Conservation (phyloP, 768 basidiomycete genomes). For the Collybia mongolica region DNA sequence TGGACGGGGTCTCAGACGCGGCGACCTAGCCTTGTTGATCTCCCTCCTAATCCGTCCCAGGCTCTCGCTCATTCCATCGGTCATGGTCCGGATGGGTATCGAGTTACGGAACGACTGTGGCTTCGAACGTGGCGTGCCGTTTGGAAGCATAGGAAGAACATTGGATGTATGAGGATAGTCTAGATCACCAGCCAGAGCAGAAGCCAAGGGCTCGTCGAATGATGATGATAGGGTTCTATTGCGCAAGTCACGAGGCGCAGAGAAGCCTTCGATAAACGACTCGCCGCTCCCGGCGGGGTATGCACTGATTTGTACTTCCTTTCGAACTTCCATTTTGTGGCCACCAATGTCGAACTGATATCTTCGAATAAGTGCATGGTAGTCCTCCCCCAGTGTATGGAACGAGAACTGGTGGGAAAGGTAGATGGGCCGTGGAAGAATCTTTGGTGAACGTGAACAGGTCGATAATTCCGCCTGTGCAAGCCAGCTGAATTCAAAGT, state of each 20-base stretch:
- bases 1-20: slow-evolving; percentile 27
- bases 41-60: slow-evolving; percentile 58
- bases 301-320: slow-evolving; percentile 66
- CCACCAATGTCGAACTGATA: slow-evolving; percentile 59
- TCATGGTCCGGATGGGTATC: slow-evolving; percentile 58
- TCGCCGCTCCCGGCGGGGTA: slow-evolving; percentile 38
- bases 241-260: slow-evolving; percentile 39
- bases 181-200: slow-evolving; percentile 65
- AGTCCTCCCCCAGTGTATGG: slow-evolving; percentile 70
- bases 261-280: slow-evolving; percentile 54
- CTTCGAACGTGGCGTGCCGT: slow-evolving; percentile 48
- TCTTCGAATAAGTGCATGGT: slow-evolving; percentile 72
- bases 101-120: slow-evolving; percentile 43
- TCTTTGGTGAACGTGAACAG: slow-evolving; percentile 49
- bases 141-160: slow-evolving; percentile 80
- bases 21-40: slow-evolving; percentile 50
- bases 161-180: slow-evolving; percentile 42
- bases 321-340: slow-evolving; percentile 66
- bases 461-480: slow-evolving; percentile 85
- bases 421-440: slow-evolving; percentile 78
- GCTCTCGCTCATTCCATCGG: slow-evolving; percentile 60
- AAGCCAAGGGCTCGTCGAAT: slow-evolving; percentile 78
- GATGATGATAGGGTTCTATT: slow-evolving; percentile 44
- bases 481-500: slow-evolving; percentile 48
- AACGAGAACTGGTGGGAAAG: slow-evolving; percentile 86